Percentiles rank a stretch among this genome's conserved stretches.
Evolutionary conservation across 1,284 basidiomycete genomes (phyloP).

Genomic region (Spongispora temasekensis): DNA sequence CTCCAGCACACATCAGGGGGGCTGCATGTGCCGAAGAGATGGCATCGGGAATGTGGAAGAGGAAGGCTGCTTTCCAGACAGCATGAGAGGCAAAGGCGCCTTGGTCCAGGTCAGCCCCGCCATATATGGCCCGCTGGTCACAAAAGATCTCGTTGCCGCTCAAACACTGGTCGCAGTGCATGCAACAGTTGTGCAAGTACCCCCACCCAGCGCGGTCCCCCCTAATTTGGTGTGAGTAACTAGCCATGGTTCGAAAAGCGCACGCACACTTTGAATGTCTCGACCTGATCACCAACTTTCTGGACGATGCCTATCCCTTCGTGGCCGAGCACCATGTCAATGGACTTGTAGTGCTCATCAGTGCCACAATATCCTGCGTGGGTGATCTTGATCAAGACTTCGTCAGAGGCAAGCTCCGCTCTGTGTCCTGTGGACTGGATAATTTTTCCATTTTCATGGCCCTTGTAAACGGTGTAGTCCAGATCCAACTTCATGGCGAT

Average conservation of each 20-base stretch:
- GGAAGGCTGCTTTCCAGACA: conserved; percentile 33
- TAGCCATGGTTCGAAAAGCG: too few species aligned
- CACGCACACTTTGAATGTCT: conserved; percentile 34
- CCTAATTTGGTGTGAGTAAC: conserved; percentile 10
- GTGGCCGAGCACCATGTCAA: conserved; percentile 41
- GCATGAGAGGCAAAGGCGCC: conserved; percentile 38
- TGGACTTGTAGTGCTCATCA: conserved; percentile 42
- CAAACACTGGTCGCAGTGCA: conserved; percentile 32
- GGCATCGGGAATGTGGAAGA: conserved; percentile 37
- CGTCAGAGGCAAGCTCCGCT: conserved; percentile 24
- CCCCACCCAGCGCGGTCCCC: conserved; percentile 37
- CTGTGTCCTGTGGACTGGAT: conserved; percentile 16
- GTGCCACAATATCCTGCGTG: conserved; percentile 50
- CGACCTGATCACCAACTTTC: conserved; percentile 31
- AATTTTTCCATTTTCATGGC: conserved; percentile 19
- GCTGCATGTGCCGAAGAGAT: conserved; percentile 36
- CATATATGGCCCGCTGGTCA: conserved; percentile 28
- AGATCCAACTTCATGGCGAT: conserved; percentile 22
- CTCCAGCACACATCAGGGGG: conserved; percentile 42
- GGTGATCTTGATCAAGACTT: conserved; percentile 42
- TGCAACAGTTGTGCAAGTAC: conserved; percentile 27
- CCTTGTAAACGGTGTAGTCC: conserved; percentile 33
- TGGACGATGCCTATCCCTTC: conserved; percentile 38
- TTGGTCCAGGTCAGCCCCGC: conserved; percentile 30
- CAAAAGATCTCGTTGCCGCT: conserved; percentile 35